phyloP scores from a whole-genome alignment of 2,329 filamentous ascomycete genomes.

The Penicillium palitans region DNA sequence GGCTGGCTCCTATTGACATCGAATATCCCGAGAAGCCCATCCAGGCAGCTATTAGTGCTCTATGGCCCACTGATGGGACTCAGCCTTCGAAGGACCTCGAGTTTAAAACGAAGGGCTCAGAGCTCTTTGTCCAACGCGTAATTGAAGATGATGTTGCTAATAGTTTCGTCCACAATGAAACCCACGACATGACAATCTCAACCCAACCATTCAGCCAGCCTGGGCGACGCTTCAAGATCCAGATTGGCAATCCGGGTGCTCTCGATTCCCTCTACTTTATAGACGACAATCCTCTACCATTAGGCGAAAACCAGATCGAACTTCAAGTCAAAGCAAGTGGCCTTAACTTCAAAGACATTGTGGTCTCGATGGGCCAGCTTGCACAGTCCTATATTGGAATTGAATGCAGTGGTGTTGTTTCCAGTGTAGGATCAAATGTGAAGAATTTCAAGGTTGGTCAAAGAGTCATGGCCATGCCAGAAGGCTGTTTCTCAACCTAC shows the following conservation, averaged over 20 bases:
- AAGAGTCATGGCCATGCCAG: slow-evolving; percentile 34
- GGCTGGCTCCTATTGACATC: slow-evolving; percentile 20
- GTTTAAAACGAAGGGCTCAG: slow-evolving; percentile 20
- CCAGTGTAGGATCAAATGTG: slow-evolving; percentile 33
- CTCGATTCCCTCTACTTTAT: slow-evolving; percentile 29
- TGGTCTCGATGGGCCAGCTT: slow-evolving; percentile 39
- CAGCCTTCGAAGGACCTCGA: slow-evolving; percentile 23
- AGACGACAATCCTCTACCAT: slow-evolving; percentile 19
- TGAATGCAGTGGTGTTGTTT: slow-evolving; percentile 38
- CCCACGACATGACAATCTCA: slow-evolving; percentile 22
- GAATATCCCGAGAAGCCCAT: slow-evolving; percentile 14
- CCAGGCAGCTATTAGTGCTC: slow-evolving; percentile 13
- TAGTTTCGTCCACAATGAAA: slow-evolving; percentile 28
- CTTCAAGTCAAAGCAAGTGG: slow-evolving; percentile 38
- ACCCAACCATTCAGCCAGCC: slow-evolving; percentile 27
- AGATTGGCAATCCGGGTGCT: slow-evolving; percentile 24
- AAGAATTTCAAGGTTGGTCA: slow-evolving; percentile 34
- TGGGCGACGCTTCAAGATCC: slow-evolving; percentile 24
- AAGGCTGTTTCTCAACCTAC: slow-evolving; percentile 35
- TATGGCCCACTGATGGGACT: slow-evolving; percentile 20
- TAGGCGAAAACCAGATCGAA: slow-evolving; percentile 32
- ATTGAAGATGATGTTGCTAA: slow-evolving; percentile 22
- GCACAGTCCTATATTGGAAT: slow-evolving; percentile 33
- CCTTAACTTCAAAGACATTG: slow-evolving; percentile 41
- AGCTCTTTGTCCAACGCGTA: slow-evolving; percentile 24